Evolutionary conservation across 352 stramenopile genomes (phyloP), one percentile per base, ranked within the genome.

Genomic region (Blastocystis sp.): DNA sequence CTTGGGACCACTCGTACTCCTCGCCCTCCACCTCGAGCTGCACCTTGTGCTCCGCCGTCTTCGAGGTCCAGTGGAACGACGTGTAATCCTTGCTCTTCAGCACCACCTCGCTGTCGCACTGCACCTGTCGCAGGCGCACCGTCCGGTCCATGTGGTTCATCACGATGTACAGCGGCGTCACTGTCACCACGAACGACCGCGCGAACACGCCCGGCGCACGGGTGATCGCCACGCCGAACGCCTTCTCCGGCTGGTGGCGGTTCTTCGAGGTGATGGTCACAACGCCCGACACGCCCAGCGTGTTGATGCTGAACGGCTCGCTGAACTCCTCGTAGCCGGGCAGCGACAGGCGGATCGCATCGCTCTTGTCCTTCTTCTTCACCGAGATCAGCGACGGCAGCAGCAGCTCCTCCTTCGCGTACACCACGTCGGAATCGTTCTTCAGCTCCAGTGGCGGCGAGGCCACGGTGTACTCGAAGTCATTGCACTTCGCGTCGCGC

Each of bases 351-450:
- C 57, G 57, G 19, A 63, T 45, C 21, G 74, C 52, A 17, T 84
- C 74, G 45, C 69, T 84, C 74, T 84, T 84, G 7, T 84, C 74
- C 74, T 84, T 84, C 74, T 84, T 84, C 40, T 69, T 61, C 40
- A 84, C 54, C 40, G 48, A 68, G 74, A 84, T 68, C 14, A 84
- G 42, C 14, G 74, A 38, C 17, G 74, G 74, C 74, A 68, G 65
- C 19, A 70, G 19, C 57, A 68, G 17, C 48, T 68, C 74, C 38
- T 84, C 74, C 60, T 84, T 84, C 40, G 74, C 48, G 66, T 54
- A 84, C 19, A 69, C 60, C n/a, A 59, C 66, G 17, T 84, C 74
- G 9, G 74, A 84, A 6, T 60, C 17, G 42, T 68, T 66, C 60
- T 84, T 84, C 57, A 84, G 28, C n/a, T 28, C 48, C 7, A 84